Percentiles rank a stretch among this genome's conserved stretches.
Conservation (phyloP, 129 eudicot genomes). For the Pseudognaphalium luteoalbum region DNA sequence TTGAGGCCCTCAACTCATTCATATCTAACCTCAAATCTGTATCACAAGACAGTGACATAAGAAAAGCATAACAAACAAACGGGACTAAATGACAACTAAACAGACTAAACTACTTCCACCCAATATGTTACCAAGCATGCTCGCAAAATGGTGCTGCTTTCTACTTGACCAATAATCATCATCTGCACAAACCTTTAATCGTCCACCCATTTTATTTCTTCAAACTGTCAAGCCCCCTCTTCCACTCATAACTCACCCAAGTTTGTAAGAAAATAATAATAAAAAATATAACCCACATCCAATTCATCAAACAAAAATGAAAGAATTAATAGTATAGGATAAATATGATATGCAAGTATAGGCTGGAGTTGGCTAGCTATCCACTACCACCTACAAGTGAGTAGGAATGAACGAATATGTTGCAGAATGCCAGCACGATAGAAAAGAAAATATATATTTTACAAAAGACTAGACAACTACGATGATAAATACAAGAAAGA, state of each 20-base stretch:
- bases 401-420: background rate
- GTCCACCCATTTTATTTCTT: slow-evolving; percentile 25
- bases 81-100: background rate
- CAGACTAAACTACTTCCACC: background rate
- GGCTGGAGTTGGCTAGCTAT: slow-evolving; percentile 5
- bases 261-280: background rate
- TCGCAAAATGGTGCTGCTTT: background rate
- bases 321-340: background rate
- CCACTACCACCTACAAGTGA: background rate
- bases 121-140: background rate
- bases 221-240: slow-evolving; percentile 16
- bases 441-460: too few species aligned
- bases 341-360: slow-evolving; percentile 9
- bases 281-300: background rate
- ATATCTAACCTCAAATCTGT: background rate
- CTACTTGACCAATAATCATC: slow-evolving; percentile 1
- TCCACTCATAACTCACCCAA: slow-evolving; percentile 37
- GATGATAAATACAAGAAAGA: background rate
- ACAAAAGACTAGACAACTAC: background rate
- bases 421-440: background rate
- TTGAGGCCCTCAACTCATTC: background rate
- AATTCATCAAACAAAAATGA: background rate
- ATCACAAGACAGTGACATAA: background rate
- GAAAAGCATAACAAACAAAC: background rate
- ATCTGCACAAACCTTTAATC: slow-evolving; percentile 29